These are phyloP conservation scores for Didymella pomorum DNA, from an alignment of 2,329 filamentous ascomycete genomes.

Conservation along the genomic window DNA sequence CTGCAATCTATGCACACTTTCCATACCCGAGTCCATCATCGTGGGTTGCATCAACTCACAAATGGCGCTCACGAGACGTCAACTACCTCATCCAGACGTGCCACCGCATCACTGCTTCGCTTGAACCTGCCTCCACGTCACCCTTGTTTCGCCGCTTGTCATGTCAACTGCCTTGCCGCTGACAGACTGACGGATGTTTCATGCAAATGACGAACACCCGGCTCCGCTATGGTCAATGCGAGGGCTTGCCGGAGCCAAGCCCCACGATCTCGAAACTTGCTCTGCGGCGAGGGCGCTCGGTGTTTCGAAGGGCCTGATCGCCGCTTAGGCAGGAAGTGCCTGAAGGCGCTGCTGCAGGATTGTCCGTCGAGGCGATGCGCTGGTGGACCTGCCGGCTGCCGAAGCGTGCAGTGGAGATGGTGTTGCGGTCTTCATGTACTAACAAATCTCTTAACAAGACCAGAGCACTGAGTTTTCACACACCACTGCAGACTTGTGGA, in stretches of 20 bases:
- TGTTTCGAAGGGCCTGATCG: constrained; percentile 14
- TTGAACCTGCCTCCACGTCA: constrained; percentile 4
- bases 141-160: constrained; percentile 18
- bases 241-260: constrained; percentile 4
- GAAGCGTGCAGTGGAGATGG: constrained; percentile 7
- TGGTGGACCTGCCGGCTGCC: constrained; percentile 6
- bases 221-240: background rate
- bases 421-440: constrained; percentile 2
- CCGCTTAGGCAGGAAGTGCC: constrained; percentile 5
- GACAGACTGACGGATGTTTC: constrained; percentile 34
- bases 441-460: background rate
- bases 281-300: constrained; percentile 11
- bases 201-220: constrained; percentile 29
- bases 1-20: constrained; percentile 6
- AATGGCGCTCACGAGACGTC: constrained; percentile 3
- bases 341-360: background rate
- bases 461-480: background rate
- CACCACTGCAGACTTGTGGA: background rate
- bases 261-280: constrained; percentile 15
- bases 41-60: background rate
- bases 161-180: constrained; percentile 21
- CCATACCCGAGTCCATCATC: background rate
- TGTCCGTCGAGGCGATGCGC: background rate
- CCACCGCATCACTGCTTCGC: constrained; percentile 7
- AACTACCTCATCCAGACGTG: constrained; percentile 1